Percentiles rank a stretch among this genome's conserved stretches.
These are phyloP conservation scores for Pythium plurisporium DNA, from an alignment of 352 stramenopile genomes.

Conservation along the genomic window DNA sequence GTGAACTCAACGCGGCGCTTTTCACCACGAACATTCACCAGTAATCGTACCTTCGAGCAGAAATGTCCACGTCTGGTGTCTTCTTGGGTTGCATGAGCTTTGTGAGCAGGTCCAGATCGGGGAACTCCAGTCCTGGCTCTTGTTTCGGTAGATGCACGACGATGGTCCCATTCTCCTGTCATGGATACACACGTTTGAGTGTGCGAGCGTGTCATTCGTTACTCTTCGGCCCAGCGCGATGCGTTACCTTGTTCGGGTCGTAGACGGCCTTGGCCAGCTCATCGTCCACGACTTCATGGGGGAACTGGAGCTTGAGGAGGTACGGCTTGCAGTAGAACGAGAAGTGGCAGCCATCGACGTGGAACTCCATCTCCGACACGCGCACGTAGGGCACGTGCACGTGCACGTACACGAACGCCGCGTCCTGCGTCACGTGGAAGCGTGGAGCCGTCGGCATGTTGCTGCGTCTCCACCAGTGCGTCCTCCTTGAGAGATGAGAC, in stretches of 20 bases:
- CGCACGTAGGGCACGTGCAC: conserved; percentile 89
- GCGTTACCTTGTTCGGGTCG: conserved; percentile 78
- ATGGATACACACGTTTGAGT: too few relatives aligned
- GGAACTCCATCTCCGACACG: conserved; percentile 91
- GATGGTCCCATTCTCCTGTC: conserved; percentile 90
- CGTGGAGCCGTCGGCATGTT: conserved; percentile 81
- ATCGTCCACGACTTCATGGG: conserved; percentile 84
- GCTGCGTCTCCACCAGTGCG: too few relatives aligned
- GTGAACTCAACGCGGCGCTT: too few relatives aligned
- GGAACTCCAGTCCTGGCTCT: conserved; percentile 82
- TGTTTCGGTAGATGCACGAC: conserved; percentile 89
- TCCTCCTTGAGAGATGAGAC: too few relatives aligned
- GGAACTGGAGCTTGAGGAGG: conserved; percentile 95
- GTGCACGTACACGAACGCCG: conserved; percentile 80
- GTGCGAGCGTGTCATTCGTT: too few relatives aligned
- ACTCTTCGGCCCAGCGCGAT: not conserved
- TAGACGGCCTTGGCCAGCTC: conserved; percentile 89
- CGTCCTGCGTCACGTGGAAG: conserved; percentile 83
- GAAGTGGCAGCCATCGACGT: conserved; percentile 88
- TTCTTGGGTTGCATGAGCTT: conserved; percentile 82
- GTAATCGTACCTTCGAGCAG: conserved; percentile 26
- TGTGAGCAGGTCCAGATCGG: conserved; percentile 91
- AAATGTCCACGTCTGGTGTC: conserved; percentile 29
- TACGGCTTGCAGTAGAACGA: conserved; percentile 97
- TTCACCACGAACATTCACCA: not conserved